Percentiles rank a stretch among this genome's conserved stretches.
These are phyloP conservation scores for Cadophora gregata DNA, from an alignment of 2,329 filamentous ascomycete genomes.

Conservation along the genomic window DNA sequence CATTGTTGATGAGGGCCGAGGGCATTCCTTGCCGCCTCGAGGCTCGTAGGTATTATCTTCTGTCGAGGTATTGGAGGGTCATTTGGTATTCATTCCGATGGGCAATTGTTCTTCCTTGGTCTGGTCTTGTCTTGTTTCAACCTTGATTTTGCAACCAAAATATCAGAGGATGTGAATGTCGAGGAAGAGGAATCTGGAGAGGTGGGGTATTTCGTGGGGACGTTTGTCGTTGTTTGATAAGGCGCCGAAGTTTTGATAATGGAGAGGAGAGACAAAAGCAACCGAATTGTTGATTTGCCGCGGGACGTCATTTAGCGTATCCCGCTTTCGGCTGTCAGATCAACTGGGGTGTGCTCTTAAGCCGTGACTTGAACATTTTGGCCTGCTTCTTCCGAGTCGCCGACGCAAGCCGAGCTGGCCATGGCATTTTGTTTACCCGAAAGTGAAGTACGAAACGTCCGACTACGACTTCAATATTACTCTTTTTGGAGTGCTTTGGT, in stretches of 20 bases:
- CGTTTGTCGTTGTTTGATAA: conserved; percentile 15
- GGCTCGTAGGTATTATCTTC: conserved; percentile 31
- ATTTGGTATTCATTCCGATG: conserved; percentile 27
- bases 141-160: background rate
- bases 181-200: background rate
- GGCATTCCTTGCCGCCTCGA: conserved; percentile 55
- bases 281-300: conserved; percentile 19
- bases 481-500: background rate
- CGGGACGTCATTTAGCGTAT: conserved; percentile 27
- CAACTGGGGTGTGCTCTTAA: background rate
- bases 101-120: background rate
- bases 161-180: background rate
- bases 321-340: conserved; percentile 5
- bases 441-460: background rate
- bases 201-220: conserved; percentile 14
- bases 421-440: conserved; percentile 14
- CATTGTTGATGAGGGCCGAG: conserved; percentile 61
- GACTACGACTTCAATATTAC: conserved; percentile 14
- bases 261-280: background rate
- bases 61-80: conserved; percentile 14
- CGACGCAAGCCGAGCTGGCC: conserved; percentile 7
- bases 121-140: background rate
- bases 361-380: background rate
- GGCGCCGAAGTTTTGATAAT: conserved; percentile 19
- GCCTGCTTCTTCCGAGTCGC: conserved; percentile 1